phyloP scores from a whole-genome alignment of 345 rosid genomes.

The Populus deltoides region DNA sequence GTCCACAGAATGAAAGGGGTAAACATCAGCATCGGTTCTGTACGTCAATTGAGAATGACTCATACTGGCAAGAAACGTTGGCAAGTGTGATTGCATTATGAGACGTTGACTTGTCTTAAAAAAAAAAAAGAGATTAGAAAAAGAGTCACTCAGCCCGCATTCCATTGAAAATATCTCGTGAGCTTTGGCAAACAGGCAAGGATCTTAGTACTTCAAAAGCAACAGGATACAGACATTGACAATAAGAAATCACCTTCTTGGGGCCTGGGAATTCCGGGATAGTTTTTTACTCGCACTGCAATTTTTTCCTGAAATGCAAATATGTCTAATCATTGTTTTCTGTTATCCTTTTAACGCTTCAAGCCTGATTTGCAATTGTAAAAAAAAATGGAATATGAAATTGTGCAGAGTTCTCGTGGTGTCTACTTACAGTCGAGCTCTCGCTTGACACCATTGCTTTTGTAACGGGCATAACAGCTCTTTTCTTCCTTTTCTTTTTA shows the following conservation, averaged over 20 bases:
- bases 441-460: slow-evolving; percentile 3
- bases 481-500: not conserved
- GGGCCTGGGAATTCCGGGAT: not conserved
- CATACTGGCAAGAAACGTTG: not conserved
- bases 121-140: not conserved
- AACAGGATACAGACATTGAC: not conserved
- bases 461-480: slow-evolving; percentile 13
- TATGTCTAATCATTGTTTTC: not conserved
- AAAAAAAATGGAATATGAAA: too few species aligned
- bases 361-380: too few species aligned
- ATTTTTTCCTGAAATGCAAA: not conserved
- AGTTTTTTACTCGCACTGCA: not conserved
- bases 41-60: not conserved
- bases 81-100: not conserved
- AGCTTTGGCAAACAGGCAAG: not conserved
- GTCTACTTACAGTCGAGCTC: not conserved
- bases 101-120: not conserved
- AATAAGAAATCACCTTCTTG: not conserved
- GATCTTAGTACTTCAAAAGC: not conserved
- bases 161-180: not conserved
- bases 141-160: not conserved
- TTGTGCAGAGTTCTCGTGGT: too few species aligned
- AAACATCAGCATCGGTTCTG: not conserved
- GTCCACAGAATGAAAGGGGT: not conserved
- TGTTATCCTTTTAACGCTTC: not conserved